phyloP scores from a whole-genome alignment of 2,329 filamentous ascomycete genomes.

The Calonectria pteridis region DNA sequence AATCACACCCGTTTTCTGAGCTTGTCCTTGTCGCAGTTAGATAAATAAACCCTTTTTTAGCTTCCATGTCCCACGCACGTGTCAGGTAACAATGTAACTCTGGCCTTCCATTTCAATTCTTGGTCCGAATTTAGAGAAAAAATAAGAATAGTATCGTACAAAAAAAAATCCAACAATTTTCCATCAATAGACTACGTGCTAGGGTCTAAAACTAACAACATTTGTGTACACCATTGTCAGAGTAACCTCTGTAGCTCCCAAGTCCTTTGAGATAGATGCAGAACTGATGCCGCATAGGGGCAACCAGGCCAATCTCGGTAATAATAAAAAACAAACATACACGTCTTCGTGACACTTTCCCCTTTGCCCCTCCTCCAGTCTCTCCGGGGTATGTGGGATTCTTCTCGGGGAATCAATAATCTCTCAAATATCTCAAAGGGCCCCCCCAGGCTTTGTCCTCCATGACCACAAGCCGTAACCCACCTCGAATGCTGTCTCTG shows the following conservation, averaged over 20 bases:
- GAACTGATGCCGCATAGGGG: conserved; percentile 17
- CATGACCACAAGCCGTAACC: not conserved
- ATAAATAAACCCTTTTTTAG: not conserved
- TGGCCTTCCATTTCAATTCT: not conserved
- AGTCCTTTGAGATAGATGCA: conserved; percentile 10
- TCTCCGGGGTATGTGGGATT: not conserved
- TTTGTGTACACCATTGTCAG: not conserved
- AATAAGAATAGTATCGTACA: not conserved
- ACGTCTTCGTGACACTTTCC: conserved; percentile 24
- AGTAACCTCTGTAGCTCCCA: not conserved
- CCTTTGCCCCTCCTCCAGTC: not conserved
- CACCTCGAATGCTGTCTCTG: conserved; percentile 11
- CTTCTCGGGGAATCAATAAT: conserved; percentile 19
- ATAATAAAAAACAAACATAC: conserved; percentile 15
- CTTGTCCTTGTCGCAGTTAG: not conserved
- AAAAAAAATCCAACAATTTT: not conserved
- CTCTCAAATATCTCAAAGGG: not conserved
- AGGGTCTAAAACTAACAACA: not conserved
- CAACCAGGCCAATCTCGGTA: conserved; percentile 19
- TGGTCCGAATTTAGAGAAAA: not conserved
- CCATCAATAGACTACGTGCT: conserved; percentile 3
- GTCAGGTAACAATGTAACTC: not conserved
- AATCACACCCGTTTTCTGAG: not conserved
- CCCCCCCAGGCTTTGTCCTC: not conserved
- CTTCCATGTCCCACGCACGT: not conserved